Percentiles rank a stretch among this genome's conserved stretches.
Conservation (phyloP, 208 protist species). For the Entamoeba invadens region DNA sequence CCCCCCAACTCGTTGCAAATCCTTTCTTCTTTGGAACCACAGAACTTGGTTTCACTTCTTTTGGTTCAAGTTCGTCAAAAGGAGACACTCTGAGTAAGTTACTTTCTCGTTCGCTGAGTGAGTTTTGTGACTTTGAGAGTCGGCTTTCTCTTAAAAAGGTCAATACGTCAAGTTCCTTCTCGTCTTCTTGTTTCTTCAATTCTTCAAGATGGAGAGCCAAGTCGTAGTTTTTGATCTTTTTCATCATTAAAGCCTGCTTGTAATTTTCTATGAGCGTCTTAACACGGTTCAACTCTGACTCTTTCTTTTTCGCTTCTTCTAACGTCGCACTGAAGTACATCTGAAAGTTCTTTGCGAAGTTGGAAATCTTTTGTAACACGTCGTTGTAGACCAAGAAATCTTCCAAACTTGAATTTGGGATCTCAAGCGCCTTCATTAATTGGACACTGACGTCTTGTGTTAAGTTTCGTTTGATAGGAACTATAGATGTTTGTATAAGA, state of each 20-base stretch:
- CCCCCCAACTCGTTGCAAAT: no score
- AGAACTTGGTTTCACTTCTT: no score
- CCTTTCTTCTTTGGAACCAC: no score
- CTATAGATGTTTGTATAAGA: no score
- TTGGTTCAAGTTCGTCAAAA: no score
- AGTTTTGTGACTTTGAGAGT: no score
- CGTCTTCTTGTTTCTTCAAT: not conserved
- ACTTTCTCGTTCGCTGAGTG: no score
- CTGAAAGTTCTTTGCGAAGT: not conserved
- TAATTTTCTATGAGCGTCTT: not conserved
- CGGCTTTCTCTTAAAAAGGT: not conserved
- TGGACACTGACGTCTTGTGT: not conserved
- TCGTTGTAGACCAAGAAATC: not conserved
- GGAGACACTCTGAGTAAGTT: no score
- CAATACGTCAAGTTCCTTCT: not conserved
- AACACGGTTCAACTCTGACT: not conserved
- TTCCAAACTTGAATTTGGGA: not conserved
- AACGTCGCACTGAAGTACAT: not conserved
- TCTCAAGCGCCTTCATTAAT: not conserved
- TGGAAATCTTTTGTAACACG: not conserved
- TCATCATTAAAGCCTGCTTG: not conserved
- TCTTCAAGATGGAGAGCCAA: not conserved
- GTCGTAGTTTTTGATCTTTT: not conserved
- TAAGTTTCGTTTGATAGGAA: not conserved
- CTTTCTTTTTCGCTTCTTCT: not conserved